Evolutionary conservation across 768 basidiomycete genomes (phyloP).

Genomic region (Rhizopogon roseolus): DNA sequence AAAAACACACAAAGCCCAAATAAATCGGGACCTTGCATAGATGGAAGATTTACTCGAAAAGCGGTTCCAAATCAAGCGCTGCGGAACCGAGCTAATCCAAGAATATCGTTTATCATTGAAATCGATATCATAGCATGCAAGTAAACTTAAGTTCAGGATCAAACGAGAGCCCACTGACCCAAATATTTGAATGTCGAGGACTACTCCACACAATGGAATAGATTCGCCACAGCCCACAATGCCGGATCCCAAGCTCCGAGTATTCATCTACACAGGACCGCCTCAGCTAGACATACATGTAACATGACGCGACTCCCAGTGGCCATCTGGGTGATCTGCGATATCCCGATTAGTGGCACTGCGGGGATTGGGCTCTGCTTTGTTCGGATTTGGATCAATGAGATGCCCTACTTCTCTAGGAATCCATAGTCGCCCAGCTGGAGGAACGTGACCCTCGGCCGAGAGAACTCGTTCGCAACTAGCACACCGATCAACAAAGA

Average conservation of each 20-base stretch:
- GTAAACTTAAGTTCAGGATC: not conserved
- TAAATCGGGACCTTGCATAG: no score
- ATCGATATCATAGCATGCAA: not conserved
- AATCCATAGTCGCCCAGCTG: conserved; percentile 58
- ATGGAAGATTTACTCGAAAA: not conserved
- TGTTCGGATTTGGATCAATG: not conserved
- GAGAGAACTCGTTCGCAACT: conserved; percentile 64
- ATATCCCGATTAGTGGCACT: not conserved
- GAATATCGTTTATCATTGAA: not conserved
- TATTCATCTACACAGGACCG: no score
- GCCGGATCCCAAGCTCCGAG: not conserved
- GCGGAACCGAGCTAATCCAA: not conserved
- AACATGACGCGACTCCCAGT: conserved; percentile 52
- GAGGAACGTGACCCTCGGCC: conserved; percentile 66
- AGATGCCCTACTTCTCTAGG: conserved; percentile 11
- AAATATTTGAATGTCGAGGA: not conserved
- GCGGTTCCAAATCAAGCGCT: not conserved
- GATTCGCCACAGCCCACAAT: not conserved
- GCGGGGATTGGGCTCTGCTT: not conserved
- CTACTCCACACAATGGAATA: not conserved
- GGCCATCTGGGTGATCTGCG: conserved; percentile 22
- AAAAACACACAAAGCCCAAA: no score
- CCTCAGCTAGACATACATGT: conserved; percentile 30
- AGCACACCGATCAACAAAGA: conserved; percentile 60
- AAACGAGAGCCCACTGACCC: not conserved